Base-by-base conservation (phyloP, 2,329 filamentous ascomycete genomes). In the Botrytis paeoniae region DNA sequence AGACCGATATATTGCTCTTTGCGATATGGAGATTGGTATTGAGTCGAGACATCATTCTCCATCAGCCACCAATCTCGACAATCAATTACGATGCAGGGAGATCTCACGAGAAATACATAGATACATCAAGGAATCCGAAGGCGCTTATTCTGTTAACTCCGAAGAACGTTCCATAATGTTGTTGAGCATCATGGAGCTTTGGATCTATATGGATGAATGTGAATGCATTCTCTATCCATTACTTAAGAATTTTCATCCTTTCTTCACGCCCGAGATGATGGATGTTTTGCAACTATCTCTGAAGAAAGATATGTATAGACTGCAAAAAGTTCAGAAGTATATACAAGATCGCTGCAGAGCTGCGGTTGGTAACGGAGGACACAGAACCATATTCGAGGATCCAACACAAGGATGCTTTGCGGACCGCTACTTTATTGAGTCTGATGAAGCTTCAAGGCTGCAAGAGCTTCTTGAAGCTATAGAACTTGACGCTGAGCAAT, bases 181-280 rank as follows among this genome's bases (percentile, higher is more conserved):
- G 0, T 82, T 93, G 1, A 84, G 81, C 6, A 60, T 89, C 0
- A 85, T 92, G 77, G 86, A 88, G 68, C 75, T 90, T 0, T 93
- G 90, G 90, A 78, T 86, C 3, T 76, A 78, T 0, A 83, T 92
- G 78, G 91, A 93, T 74, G 76, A 81, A 14, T 79, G 77, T 29
- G 85, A 86, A 0, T 80, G 82, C 0, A 12, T 61, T 0, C 72
- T 75, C 0, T 88, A 83, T 68, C 84, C 85, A 0, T 77, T 91
- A 0, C 80, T 93, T 0, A 59, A 69, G 0, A 80, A 87, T 0
- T 90, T 86, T 69, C 82, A 86, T 22, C 87, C 89, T 0, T 81
- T 82, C 0, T 87, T 93, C 62, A 75, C 80, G 0, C 78, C 85
- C 0, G 81, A 85, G 1, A 78, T 87, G 0, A 79, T 93, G 1